Base-by-base conservation (phyloP, 2,329 filamentous ascomycete genomes). In the Colletotrichum simmondsii region DNA sequence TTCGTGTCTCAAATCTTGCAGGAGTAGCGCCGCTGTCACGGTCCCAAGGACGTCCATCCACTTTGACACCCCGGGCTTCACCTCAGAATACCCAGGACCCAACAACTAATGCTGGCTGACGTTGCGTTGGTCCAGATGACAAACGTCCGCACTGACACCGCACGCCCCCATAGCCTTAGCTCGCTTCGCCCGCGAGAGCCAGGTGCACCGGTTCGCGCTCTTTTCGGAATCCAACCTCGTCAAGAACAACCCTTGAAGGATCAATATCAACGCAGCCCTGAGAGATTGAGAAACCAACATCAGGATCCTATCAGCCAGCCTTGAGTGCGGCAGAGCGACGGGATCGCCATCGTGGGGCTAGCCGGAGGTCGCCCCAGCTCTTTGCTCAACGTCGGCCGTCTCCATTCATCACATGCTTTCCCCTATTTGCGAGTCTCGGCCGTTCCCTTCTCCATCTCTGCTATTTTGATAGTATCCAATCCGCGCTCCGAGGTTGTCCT, bases 341-440 rank as follows among this genome's bases (percentile, higher is more conserved):
- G 53, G 65, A 64, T 72, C 65, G 46, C 59, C 70, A 49, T 26
- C 60, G 59, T 65, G 65, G 70, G 59, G 58, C 69, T 64, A 24
- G 35, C 37, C 28, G 69, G 59, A 68, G 58, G 28, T 59, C 37
- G 49, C 67, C 67, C 67, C 46, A 56, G 65, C 26, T 53, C 35
- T 4, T 57, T 42, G 32, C 37, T 28, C 60, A 52, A 35, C 46
- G 32, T 66, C 66, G 66, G 66, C 61, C 66, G 66, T 42, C 60
- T 72, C 70, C 70, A 65, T 42, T 14, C 57, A 42, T 73, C 71
- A 65, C 66, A 73, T 73, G 61, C 56, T 61, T 54, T 57, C 46
- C 28, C 52, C 37, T 24, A 35, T 62, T 71, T 53, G 62, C 32
- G 24, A 32, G 54, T 60, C 24, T 59, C 54, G 62, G 53, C 49